These are phyloP conservation scores for Nothophoma quercina DNA, from an alignment of 2,329 filamentous ascomycete genomes.

Conservation along the genomic window DNA sequence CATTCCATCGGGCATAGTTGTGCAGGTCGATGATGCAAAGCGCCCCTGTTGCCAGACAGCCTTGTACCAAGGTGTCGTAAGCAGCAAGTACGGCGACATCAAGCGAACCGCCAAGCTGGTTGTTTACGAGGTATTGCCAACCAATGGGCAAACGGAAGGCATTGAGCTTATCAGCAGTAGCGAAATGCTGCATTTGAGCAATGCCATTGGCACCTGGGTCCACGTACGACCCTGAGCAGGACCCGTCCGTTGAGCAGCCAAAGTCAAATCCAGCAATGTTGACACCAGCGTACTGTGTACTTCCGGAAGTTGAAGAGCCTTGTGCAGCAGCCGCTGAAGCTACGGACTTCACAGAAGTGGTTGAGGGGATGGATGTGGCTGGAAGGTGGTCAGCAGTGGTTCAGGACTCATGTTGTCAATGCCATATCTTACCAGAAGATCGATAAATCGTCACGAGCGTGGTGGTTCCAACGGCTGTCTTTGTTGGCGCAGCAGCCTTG, in stretches of 20 bases:
- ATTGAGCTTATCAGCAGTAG: constrained; percentile 62
- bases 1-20: constrained; percentile 64
- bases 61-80: constrained; percentile 65
- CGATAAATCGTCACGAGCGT: not conserved
- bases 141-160: constrained; percentile 64
- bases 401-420: not conserved
- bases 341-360: not conserved
- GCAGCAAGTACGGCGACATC: constrained; percentile 57
- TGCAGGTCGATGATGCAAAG: constrained; percentile 66
- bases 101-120: constrained; percentile 59
- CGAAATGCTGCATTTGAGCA: constrained; percentile 65
- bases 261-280: constrained; percentile 61
- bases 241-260: constrained; percentile 49
- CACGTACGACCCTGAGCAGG: constrained; percentile 25
- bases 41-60: constrained; percentile 64
- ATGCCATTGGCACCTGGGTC: constrained; percentile 43
- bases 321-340: not conserved
- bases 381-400: not conserved
- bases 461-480: not conserved
- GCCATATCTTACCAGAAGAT: not conserved
- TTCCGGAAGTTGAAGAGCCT: constrained; percentile 4
- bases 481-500: not conserved
- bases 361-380: not conserved
- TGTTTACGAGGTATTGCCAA: constrained; percentile 68
- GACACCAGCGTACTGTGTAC: constrained; percentile 44